Evolutionary conservation across 2,329 filamentous ascomycete species (phyloP).

Genomic region (Chrysosphaeria jannelii): DNA sequence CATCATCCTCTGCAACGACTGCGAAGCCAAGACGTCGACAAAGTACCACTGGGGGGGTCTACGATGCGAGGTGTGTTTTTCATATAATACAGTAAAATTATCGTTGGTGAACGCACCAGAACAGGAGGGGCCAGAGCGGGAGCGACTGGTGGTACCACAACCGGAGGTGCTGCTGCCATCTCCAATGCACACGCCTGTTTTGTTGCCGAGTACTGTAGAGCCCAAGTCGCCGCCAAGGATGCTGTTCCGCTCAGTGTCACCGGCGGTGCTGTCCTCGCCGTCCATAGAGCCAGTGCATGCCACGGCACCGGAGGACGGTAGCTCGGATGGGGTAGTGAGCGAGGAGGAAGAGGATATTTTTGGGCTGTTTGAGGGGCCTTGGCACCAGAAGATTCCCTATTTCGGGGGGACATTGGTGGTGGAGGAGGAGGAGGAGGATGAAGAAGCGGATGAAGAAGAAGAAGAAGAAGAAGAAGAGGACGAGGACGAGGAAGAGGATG

Average conservation of each 20-base stretch:
- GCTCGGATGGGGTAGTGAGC: conserved; percentile 2
- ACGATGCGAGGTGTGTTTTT: conserved; percentile 49
- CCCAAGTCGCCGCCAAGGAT: conserved; percentile 2
- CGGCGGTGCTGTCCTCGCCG: conserved; percentile 3
- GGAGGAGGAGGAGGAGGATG: conserved; percentile 11
- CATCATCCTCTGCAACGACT: conserved; percentile 81
- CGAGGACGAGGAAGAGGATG: conserved; percentile 17
- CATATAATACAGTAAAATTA: conserved; percentile 38
- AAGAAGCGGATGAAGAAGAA: conserved; percentile 16
- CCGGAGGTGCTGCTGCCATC: too few species aligned
- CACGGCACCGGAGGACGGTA: conserved; percentile 3
- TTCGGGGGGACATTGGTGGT: conserved; percentile 14
- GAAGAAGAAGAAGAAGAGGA: conserved; percentile 19
- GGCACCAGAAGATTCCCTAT: conserved; percentile 10
- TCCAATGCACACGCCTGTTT: too few species aligned
- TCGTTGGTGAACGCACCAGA: conserved; percentile 20
- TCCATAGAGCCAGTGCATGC: conserved; percentile 2
- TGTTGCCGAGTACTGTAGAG: too few species aligned
- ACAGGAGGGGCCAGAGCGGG: conserved; percentile 2
- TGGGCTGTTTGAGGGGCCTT: conserved; percentile 18
- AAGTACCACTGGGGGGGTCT: conserved; percentile 84
- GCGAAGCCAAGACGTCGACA: conserved; percentile 59
- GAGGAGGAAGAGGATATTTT: conserved; percentile 20
- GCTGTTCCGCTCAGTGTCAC: conserved; percentile 14
- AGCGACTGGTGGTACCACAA: neutral